A percentile compares a stretch with the other conserved stretches of the same genome.
Conservation (phyloP, 164 flowering plant species). For the Paratinospora sagittata region DNA sequence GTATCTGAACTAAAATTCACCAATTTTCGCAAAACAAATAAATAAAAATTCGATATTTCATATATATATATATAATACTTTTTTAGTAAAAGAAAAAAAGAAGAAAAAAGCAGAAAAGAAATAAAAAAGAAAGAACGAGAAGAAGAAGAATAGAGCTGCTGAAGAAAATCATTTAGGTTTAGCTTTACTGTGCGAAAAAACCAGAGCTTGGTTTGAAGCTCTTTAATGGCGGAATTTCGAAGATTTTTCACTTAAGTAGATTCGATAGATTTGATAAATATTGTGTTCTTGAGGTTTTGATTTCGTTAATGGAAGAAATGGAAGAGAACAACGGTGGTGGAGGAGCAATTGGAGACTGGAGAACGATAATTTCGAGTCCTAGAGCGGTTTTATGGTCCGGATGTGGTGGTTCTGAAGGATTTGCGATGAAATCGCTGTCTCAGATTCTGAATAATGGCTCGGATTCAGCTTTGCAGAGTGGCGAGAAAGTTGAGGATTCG, state of each 20-base stretch:
- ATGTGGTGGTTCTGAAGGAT: not conserved
- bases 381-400: slow-evolving; percentile 4
- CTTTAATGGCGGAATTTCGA: slow-evolving; percentile 4
- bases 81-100: no score
- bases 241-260: not conserved
- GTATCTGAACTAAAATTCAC: not conserved
- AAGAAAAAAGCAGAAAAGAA: not conserved
- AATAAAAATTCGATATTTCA: no score
- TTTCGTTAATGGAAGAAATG: slow-evolving; percentile 24
- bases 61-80: no score
- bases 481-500: not conserved
- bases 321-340: slow-evolving; percentile 16
- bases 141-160: not conserved
- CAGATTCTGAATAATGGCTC: slow-evolving; percentile 1
- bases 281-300: not conserved
- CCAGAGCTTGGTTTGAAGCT: not conserved
- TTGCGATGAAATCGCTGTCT: not conserved
- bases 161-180: slow-evolving; percentile 8
- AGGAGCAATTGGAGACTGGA: slow-evolving; percentile 18
- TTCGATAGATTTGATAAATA: not conserved
- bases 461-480: slow-evolving; percentile 3
- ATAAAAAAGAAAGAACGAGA: not conserved
- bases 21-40: no score
- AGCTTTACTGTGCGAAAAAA: no score
- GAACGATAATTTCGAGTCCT: slow-evolving; percentile 18